Conservation (phyloP, 805 yeast genomes). For the Myxozyma monticola region DNA sequence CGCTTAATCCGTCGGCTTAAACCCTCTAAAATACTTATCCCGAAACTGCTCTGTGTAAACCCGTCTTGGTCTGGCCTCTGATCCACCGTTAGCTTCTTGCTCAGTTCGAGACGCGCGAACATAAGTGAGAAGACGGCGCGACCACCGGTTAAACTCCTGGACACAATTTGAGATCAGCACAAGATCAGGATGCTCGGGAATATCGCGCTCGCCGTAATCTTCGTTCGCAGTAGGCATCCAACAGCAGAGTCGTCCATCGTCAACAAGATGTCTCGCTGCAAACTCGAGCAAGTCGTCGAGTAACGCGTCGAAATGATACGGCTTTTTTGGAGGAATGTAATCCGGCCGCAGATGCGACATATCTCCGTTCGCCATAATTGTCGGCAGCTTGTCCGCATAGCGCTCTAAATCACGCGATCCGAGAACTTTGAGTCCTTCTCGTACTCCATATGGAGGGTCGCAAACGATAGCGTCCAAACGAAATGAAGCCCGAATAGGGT, state of each 20-base stretch:
- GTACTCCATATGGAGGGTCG: constrained; percentile 97
- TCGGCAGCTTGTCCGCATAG: constrained; percentile 52
- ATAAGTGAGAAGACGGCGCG: constrained; percentile 80
- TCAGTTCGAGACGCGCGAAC: constrained; percentile 51
- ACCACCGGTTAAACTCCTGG: constrained; percentile 87
- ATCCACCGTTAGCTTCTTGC: constrained; percentile 51
- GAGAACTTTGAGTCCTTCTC: constrained; percentile 91
- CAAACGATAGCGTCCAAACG: constrained; percentile 79
- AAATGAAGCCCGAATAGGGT: constrained; percentile 66
- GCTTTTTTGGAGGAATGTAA: constrained; percentile 89
- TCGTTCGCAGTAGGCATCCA: constrained; percentile 99
- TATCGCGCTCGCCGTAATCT: constrained; percentile 62
- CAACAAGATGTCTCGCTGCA: constrained; percentile 68
- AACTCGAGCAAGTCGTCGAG: constrained; percentile 76
- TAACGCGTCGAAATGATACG: constrained; percentile 74
- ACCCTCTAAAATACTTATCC: constrained; percentile 72
- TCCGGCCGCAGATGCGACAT: constrained; percentile 52
- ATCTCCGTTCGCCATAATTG: constrained; percentile 26
- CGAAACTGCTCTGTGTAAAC: constrained; percentile 60
- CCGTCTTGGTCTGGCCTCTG: constrained; percentile 28
- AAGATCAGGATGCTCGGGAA: constrained; percentile 76
- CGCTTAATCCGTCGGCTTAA: constrained; percentile 39
- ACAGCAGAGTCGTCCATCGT: constrained; percentile 79
- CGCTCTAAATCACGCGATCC: constrained; percentile 75
- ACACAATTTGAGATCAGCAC: constrained; percentile 72